Evolutionary conservation across 768 basidiomycete species (phyloP).

Genomic region (Pleurotus citrinopileatus): DNA sequence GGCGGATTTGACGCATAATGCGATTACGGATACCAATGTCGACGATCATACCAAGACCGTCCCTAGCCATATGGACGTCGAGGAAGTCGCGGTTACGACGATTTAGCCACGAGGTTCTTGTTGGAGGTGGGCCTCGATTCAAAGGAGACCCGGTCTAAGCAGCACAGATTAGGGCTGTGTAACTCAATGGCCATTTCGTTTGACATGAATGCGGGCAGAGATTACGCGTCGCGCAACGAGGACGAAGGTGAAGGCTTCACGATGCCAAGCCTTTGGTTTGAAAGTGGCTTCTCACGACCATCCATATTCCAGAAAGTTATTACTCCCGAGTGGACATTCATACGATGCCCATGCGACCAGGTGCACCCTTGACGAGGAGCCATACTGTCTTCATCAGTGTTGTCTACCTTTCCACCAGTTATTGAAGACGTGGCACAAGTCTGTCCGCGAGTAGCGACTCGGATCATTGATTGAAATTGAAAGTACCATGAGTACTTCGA

Average conservation of each 20-base stretch:
- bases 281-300: not conserved
- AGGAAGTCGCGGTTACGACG: not conserved
- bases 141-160: not conserved
- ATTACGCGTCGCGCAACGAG: no score
- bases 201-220: no score
- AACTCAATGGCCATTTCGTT: no score
- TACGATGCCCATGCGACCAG: not conserved
- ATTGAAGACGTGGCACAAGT: not conserved
- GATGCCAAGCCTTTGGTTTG: not conserved
- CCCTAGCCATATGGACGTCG: constrained; percentile 5
- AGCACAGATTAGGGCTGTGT: not conserved
- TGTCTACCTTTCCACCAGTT: not conserved
- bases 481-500: no score
- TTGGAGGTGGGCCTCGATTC: no score
- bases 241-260: no score
- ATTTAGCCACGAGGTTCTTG: not conserved
- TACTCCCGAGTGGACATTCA: not conserved
- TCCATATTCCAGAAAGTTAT: no score
- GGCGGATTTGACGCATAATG: not conserved
- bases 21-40: not conserved
- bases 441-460: not conserved
- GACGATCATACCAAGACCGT: constrained; percentile 1
- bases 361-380: not conserved
- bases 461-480: not conserved
- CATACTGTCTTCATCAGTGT: no score